Percentiles rank a stretch among this genome's conserved stretches.
Conservation (phyloP, 495 filamentous ascomycete genomes). For the Oidiodendron maius region DNA sequence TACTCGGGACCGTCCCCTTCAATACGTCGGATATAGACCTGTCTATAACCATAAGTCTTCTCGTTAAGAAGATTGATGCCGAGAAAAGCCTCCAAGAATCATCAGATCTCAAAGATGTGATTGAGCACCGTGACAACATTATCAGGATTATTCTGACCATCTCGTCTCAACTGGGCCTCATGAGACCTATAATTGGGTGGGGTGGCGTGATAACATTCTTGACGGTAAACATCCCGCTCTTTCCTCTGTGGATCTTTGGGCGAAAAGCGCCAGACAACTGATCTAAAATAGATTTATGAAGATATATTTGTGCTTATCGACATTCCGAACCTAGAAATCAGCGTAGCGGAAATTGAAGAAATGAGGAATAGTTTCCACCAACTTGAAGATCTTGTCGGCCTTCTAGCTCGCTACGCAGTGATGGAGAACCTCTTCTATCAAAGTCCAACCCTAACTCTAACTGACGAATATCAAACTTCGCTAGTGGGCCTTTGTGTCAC, state of each 20-base stretch:
- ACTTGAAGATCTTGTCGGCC: constrained; percentile 1
- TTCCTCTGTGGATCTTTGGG: neutral
- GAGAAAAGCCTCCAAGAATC: neutral
- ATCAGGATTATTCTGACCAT: neutral
- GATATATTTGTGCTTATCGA: neutral
- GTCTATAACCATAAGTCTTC: neutral
- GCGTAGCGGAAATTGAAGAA: constrained; percentile 46
- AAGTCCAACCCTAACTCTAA: constrained; percentile 6
- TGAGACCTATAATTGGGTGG: neutral
- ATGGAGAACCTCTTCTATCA: constrained; percentile 18
- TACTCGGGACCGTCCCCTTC: neutral
- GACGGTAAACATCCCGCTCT: neutral
- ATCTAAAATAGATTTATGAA: neutral
- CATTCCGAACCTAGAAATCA: neutral
- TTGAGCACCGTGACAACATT: neutral
- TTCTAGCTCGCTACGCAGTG: constrained; percentile 15
- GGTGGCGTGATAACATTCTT: neutral
- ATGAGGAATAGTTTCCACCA: constrained; percentile 56
- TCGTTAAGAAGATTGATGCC: neutral
- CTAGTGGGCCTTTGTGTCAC: constrained; percentile 4
- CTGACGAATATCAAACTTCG: constrained; percentile 6
- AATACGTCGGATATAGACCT: neutral
- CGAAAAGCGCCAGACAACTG: neutral
- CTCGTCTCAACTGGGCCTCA: neutral
- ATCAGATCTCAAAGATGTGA: neutral